A percentile compares a stretch with the other conserved stretches of the same genome.
These are phyloP conservation scores for Dittrichia graveolens DNA, from an alignment of 129 eudicot species.

Conservation along the genomic window DNA sequence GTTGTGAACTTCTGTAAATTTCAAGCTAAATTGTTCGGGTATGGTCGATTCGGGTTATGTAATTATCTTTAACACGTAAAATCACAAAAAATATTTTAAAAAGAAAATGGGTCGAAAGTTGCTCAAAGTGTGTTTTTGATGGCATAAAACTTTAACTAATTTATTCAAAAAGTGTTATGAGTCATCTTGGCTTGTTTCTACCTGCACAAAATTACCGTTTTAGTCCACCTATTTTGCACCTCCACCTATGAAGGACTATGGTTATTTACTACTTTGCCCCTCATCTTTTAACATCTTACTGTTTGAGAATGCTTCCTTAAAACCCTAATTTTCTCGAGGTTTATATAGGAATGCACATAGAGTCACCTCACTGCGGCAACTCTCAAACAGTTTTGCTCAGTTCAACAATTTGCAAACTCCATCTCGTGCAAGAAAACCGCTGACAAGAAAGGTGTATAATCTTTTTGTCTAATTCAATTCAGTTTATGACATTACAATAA, in stretches of 20 bases:
- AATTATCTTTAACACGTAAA: not conserved
- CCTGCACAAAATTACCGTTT: not conserved
- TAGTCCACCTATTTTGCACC: not conserved
- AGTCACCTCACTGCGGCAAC: slow-evolving; percentile 69
- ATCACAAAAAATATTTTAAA: not conserved
- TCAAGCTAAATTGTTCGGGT: not conserved
- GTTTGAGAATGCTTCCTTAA: not conserved
- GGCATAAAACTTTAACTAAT: not conserved
- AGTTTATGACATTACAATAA: not conserved
- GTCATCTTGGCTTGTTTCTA: no score
- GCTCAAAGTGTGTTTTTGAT: not conserved
- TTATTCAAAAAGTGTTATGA: not conserved
- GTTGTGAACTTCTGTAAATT: slow-evolving; percentile 21
- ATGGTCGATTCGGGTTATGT: not conserved
- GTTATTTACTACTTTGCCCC: not conserved
- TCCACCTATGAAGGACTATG: not conserved
- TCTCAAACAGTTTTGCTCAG: slow-evolving; percentile 82
- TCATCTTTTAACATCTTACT: not conserved
- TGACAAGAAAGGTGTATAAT: slow-evolving; percentile 69
- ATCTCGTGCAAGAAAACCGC: slow-evolving; percentile 75
- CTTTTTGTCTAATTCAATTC: not conserved
- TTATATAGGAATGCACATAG: slow-evolving; percentile 60
- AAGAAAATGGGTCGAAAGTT: not conserved
- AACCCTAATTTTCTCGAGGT: not conserved
- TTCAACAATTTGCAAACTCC: slow-evolving; percentile 80